phyloP scores from a whole-genome alignment of 2,329 filamentous ascomycete species.

The Amauroascus verrucosus region DNA sequence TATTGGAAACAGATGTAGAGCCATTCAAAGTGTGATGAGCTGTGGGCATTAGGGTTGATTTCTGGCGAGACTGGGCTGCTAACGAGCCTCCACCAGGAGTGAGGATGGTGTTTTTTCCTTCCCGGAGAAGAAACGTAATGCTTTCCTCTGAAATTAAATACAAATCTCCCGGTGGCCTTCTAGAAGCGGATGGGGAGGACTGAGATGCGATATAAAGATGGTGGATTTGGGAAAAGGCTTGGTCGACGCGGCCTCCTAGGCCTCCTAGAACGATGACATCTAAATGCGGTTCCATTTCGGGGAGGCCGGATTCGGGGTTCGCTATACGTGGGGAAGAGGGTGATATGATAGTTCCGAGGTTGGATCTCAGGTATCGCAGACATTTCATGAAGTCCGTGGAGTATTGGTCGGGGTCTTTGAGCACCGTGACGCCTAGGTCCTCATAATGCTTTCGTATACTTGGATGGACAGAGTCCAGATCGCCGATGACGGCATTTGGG shows the following conservation, averaged over 20 bases:
- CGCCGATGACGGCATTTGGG: conserved; percentile 69
- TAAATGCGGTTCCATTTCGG: conserved; percentile 21
- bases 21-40: conserved; percentile 23
- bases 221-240: conserved; percentile 79
- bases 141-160: conserved; percentile 74
- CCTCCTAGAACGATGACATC: conserved; percentile 77
- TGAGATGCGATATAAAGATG: conserved; percentile 52
- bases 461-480: conserved; percentile 71
- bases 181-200: conserved; percentile 2
- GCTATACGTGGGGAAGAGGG: too few relatives aligned
- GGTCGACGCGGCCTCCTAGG: conserved; percentile 81
- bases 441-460: conserved; percentile 58
- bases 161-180: conserved; percentile 43
- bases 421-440: conserved; percentile 49
- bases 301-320: too few relatives aligned
- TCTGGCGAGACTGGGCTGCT: not conserved
- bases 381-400: conserved; percentile 88
- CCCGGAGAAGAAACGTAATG: conserved; percentile 69
- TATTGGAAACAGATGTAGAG: not conserved
- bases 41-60: conserved; percentile 18
- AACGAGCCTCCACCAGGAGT: conserved; percentile 41
- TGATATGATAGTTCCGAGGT: conserved; percentile 22
- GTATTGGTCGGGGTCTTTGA: conserved; percentile 68
- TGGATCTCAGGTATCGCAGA: conserved; percentile 47
- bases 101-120: conserved; percentile 56